phyloP scores from a whole-genome alignment of 148 eudicot genomes.

The Pouteria glomerata region DNA sequence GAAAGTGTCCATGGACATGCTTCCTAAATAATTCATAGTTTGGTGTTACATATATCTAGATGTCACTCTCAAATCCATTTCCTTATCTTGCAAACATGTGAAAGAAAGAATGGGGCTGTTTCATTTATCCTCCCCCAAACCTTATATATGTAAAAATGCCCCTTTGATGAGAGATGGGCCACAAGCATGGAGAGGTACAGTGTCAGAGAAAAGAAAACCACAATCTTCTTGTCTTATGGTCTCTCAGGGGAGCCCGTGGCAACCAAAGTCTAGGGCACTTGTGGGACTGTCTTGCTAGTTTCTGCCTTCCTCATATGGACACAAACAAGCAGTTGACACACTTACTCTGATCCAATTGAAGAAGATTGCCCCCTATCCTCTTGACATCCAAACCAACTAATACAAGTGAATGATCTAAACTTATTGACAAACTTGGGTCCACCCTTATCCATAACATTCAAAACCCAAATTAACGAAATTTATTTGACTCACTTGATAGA shows the following conservation, averaged over 20 bases:
- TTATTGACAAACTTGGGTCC: constrained; percentile 4
- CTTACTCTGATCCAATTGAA: constrained; percentile 29
- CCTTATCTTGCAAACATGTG: neutral
- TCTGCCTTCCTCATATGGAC: neutral
- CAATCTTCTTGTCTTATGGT: constrained; percentile 47
- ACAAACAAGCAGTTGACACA: constrained; percentile 14
- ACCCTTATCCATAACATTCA: constrained; percentile 25
- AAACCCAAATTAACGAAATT: neutral
- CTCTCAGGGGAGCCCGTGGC: constrained; percentile 14
- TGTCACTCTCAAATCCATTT: neutral
- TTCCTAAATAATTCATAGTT: neutral
- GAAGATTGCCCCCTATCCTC: constrained; percentile 45
- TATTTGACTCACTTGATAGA: too few relatives aligned
- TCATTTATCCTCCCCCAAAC: too few relatives aligned
- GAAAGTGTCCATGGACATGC: too few relatives aligned
- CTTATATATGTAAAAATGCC: too few relatives aligned
- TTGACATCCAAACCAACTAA: constrained; percentile 38
- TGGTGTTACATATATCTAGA: neutral
- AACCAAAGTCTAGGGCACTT: constrained; percentile 13
- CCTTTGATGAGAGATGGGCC: too few relatives aligned
- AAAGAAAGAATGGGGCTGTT: constrained; percentile 15
- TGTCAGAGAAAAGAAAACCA: constrained; percentile 33
- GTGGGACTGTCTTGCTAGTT: constrained; percentile 1
- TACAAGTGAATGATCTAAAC: constrained; percentile 24
- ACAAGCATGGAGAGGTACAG: constrained; percentile 21